Evolutionary conservation across 257 asterid species (phyloP), one percentile per base, ranked within the genome.

Genomic region (Phtheirospermum japonicum): DNA sequence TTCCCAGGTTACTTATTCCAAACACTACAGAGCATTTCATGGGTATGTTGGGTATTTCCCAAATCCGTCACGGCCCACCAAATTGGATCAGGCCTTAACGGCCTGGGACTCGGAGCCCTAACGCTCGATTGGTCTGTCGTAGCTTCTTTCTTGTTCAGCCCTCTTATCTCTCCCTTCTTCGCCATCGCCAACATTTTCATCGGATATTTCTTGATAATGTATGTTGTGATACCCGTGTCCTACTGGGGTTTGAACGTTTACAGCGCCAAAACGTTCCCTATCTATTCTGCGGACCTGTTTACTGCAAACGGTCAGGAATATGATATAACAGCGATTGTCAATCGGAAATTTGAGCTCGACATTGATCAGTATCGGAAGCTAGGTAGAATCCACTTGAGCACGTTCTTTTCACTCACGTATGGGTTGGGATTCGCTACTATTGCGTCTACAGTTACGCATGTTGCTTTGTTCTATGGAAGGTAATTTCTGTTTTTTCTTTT

Each of bases 391-490:
- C 40, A 78, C 45, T 67, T 88, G 84, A 85, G 91, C 73, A 79
- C 82, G 0, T 75, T 88, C 56, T 85, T 88, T 53, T 42, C 86
- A 8, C 82, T 85, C 9, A 65, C 88, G 0, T 88, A 88, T 67
- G 96, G 95, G 2, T 83, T 88, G 42, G 96, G 96, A 36, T 88
- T 88, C 32, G 96, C 96, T 45, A 85, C 96, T 37, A 82, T 88
- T 52, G 96, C 96, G 0, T 57, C 94, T 46, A 88, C 96, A 0
- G 51, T 88, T 2, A 53, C 86, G 10, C 96, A 88, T 17, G 94
- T 88, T 50, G 81, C 67, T 9, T 71, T 88, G 64, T 88, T 88
- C 72, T 76, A 88, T 42, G 96, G 96, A 75, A 83, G 86, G 96
- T 87, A 68, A 9, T 10, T 46, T 39, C 43, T 7, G 0, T 4